Evolutionary conservation across 1,284 basidiomycete species (phyloP), one percentile per base, ranked within the genome.

Genomic region (Trametes polyzona): DNA sequence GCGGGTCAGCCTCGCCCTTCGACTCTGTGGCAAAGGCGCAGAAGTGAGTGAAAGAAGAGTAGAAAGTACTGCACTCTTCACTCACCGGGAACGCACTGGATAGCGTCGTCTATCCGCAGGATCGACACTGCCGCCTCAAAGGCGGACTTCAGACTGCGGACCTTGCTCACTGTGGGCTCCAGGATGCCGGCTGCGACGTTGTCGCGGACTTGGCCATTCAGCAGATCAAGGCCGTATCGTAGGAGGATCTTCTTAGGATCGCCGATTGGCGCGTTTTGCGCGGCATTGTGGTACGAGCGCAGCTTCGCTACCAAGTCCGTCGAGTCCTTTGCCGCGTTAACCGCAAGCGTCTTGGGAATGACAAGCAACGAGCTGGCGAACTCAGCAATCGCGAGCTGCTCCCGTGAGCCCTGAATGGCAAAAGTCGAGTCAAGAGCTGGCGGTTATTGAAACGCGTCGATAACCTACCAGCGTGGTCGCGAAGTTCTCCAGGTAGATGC

Each of bases 401-500:
- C 97, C 67, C 97, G 84, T 29, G 96, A 98, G 41, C 96, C 96
- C 93, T 96, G 53, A 65, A 33, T 44, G 23, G 36, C 23, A 49
- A 12, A 52, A 37, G 12, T 42, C 19, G 23, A 32, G 56, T 52
- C 58, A 62, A 62, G 56, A 11, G 54, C 51, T 19, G 52, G 17
- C 24, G 24, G 10, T 30, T 21, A 23, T 21, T 16, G 8, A 42
- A 52, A 36, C 53, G 23, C 23, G 27, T 52, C 23, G 32, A 19
- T 40, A 57, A 78, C 87, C 72, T 70, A 95, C 94, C 70, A 97
- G 78, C 19, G 96, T 99, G 7, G 95, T 98, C 1, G 97, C 97
- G 80, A 98, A 99, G 78, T 98, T 99, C 74, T 99, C 97, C 54
- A 99, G 79, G 76, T 99, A 99, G 72, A 99, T 97, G 74, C 93